Base-by-base conservation (phyloP, 179 eudicot genomes). In the Beta lomatogona region DNA sequence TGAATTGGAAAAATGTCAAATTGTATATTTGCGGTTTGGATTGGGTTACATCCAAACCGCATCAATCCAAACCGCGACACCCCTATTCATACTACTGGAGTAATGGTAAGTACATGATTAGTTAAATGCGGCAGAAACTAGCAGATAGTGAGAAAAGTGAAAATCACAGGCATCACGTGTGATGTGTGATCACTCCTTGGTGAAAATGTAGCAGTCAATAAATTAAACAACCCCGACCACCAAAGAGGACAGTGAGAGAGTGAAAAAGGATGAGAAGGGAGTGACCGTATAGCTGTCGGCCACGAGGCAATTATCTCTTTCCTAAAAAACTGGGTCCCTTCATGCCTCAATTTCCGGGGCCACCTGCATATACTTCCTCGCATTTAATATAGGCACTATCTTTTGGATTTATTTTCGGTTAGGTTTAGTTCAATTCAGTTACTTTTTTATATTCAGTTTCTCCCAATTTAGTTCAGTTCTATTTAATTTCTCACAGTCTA, bases 251-350 rank as follows among this genome's bases (percentile, higher is more conserved):
- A 69, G 53, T 36, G 65, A 28, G 28, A 22, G 41, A 1, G 44
- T 58, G 46, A 19, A 36, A 6, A 0, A 11, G 68, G 44, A 25
- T 25, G 46, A 57, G 44, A 6, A 10, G 15, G 19, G 46, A 74
- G 67, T 15, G 18, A 70, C 57, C 83, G 67, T 68, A 80, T 74
- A 74, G 82, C 73, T 83, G 88, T 83, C 84, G 86, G 84, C 88
- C 88, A 86, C 84, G 82, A 81, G 80, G 54, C 77, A 36, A 44
- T 52, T 71, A 55, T 66, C 66, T 76, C 65, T 58, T 67, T 73
- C 75, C 36, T 70, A 8, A 72, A 76, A 14, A 66, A 76, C 15
- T 76, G 83, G 77, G 80, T 71, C 75, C 59, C 41, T 58, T 68
- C 16, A 70, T 11, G 15, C 50, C 58, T 57, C 18, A 21, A 46